Conservation (phyloP, 345 rosid genomes). For the Kandelia obovata region DNA sequence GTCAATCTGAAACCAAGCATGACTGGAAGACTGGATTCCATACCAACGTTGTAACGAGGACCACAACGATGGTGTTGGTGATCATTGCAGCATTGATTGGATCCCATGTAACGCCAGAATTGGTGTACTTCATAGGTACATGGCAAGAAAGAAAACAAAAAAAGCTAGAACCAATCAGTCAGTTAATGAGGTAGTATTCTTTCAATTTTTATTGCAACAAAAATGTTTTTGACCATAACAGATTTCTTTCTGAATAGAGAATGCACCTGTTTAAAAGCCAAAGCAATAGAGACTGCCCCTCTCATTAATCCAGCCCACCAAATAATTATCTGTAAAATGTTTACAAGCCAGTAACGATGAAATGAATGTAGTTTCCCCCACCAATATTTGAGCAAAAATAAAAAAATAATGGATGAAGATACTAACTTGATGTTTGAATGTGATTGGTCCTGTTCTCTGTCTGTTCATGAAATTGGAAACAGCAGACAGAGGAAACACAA, state of each 20-base stretch:
- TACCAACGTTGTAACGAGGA: constrained; percentile 75
- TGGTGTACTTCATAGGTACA: constrained; percentile 54
- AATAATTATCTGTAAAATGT: constrained; percentile 50
- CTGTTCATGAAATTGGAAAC: constrained; percentile 62
- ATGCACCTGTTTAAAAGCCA: constrained; percentile 84
- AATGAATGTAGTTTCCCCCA: background rate
- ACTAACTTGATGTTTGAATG: constrained; percentile 66
- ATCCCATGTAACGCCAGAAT: constrained; percentile 65
- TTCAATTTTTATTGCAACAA: background rate
- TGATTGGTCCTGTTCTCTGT: constrained; percentile 41
- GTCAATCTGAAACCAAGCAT: no score
- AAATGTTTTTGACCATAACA: background rate
- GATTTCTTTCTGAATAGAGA: background rate
- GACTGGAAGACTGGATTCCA: background rate
- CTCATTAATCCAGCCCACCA: constrained; percentile 99
- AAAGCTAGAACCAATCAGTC: background rate
- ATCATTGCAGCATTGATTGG: constrained; percentile 66
- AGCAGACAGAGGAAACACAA: constrained; percentile 74
- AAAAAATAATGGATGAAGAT: background rate
- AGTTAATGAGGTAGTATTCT: background rate
- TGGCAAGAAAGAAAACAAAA: background rate
- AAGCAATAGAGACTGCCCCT: constrained; percentile 90
- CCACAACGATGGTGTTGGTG: constrained; percentile 60
- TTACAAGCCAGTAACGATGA: background rate
- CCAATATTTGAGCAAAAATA: background rate